Base-by-base conservation (phyloP, 169 alveolate species). In the Plasmodium falciparum region DNA sequence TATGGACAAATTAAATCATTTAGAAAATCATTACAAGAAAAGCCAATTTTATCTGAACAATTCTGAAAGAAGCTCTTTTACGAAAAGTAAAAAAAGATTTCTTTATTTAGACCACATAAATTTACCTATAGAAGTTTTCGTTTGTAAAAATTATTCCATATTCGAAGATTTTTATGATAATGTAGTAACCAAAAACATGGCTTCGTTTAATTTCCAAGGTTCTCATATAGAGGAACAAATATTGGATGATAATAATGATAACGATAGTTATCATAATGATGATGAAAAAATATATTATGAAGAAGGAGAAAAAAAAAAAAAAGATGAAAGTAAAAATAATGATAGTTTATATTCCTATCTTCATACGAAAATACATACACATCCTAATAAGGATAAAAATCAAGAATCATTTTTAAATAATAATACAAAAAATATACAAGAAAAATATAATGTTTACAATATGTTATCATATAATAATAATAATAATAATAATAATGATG, bases 91-190 rank as follows among this genome's bases (percentile, higher is more conserved):
- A 54, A 80, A 67, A 29, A 85, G 72, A 43, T 43, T 20, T 26
- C 49, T 85, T 26, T 85, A 59, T 66, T 49, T 85, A 2, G 88
- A 72, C 29, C 74, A 85, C 45, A 58, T 85, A 33, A 85, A 74
- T 71, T 43, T 85, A 59, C 52, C 92, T n/a, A 85, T 85, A 49
- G 92, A 85, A 20, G 71, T 71, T 71, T 85, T 85, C 61, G 39
- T 85, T 12, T 85, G 92, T 50, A 85, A 85, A 54, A 43, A 72
- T 61, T 85, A 71, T 22, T 71, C 92, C 0, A 43, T 43, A 49
- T 47, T 72, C 58, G 92, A 85, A 26, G 88, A 85, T 61, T 56
- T 85, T 33, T 85, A 85, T 85, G 86, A 85, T 70, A 72, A 70
- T 85, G 63, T 52, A 4, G 74, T 85, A 71, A 71, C 88, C 11